Percentiles rank a stretch among this genome's conserved stretches.
Evolutionary conservation across 208 protist species (phyloP).

Genomic region (Acanthamoeba triangularis): DNA sequence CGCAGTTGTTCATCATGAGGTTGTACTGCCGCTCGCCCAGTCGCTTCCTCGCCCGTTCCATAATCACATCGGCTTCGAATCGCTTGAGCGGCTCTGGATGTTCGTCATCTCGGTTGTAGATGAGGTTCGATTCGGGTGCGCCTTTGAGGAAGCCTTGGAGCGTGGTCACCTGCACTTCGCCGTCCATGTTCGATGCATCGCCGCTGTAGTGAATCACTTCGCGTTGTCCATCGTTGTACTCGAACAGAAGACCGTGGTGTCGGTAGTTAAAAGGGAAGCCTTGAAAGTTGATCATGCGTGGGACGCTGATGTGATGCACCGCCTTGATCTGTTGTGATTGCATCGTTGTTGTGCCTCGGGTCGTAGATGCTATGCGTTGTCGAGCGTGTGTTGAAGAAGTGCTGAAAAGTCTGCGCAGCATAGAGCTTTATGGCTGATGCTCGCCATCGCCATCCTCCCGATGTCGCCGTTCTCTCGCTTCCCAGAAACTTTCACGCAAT

Average conservation of each 20-base stretch:
- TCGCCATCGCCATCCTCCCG: not conserved
- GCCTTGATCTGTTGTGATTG: not conserved
- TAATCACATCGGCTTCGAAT: not conserved
- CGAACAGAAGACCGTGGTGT: not conserved
- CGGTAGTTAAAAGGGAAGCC: conserved; percentile 16
- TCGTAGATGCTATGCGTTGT: not conserved
- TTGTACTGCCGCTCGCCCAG: not conserved
- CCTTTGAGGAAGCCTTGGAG: not conserved
- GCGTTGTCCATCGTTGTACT: not conserved
- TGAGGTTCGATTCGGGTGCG: not conserved
- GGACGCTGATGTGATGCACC: not conserved
- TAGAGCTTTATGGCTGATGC: not conserved
- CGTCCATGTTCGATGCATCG: not conserved
- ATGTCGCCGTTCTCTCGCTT: not conserved
- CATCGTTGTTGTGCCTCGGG: not conserved
- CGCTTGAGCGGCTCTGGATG: not conserved
- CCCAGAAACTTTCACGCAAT: not conserved
- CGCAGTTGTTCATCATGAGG: not conserved
- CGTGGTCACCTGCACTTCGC: not conserved
- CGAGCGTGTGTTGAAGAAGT: not conserved
- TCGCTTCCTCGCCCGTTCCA: not conserved
- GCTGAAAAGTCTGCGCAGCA: not conserved
- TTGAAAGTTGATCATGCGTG: conserved; percentile 11
- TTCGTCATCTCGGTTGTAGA: not conserved
- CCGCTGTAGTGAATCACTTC: conserved; percentile 20